A percentile compares a stretch with the other conserved stretches of the same genome.
phyloP scores from a whole-genome alignment of 768 basidiomycete genomes.

The Boletus reticuloceps region DNA sequence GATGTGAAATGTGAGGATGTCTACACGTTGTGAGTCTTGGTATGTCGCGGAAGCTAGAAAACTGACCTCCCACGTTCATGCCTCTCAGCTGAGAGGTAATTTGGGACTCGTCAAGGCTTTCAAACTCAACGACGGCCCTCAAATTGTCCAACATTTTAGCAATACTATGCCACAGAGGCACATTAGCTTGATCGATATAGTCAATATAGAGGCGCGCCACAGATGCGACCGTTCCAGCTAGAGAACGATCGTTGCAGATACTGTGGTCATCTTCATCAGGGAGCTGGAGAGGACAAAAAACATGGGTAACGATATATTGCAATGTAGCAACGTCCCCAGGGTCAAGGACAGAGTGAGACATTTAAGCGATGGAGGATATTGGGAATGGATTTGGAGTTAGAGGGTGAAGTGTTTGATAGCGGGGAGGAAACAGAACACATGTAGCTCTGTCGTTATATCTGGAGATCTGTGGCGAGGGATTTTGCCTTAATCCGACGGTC shows the following conservation, averaged over 20 bases:
- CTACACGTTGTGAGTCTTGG: slow-evolving; percentile 22
- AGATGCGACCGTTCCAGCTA: slow-evolving; percentile 22
- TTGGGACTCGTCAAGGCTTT: slow-evolving; percentile 5
- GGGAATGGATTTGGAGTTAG: too few species aligned
- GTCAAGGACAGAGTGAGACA: background rate
- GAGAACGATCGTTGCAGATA: slow-evolving; percentile 22
- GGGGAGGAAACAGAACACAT: too few species aligned
- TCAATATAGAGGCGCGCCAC: slow-evolving; percentile 22
- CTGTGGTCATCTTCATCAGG: slow-evolving; percentile 37
- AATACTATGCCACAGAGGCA: too few species aligned
- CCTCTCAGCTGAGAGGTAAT: slow-evolving; percentile 11
- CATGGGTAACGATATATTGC: slow-evolving; percentile 39
- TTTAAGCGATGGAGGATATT: background rate
- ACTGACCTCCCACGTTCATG: slow-evolving; percentile 21
- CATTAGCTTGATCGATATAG: too few species aligned
- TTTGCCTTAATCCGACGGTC: background rate
- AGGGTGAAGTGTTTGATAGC: too few species aligned
- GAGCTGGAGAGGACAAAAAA: slow-evolving; percentile 42
- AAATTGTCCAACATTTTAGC: too few species aligned
- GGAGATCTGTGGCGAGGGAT: background rate
- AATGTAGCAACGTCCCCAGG: background rate
- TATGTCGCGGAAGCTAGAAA: background rate
- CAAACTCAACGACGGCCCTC: too few species aligned
- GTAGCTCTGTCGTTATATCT: background rate
- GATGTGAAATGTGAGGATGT: slow-evolving; percentile 37